phyloP scores from a whole-genome alignment of 176 grass and related monocot species.

The Luzula sylvatica region DNA sequence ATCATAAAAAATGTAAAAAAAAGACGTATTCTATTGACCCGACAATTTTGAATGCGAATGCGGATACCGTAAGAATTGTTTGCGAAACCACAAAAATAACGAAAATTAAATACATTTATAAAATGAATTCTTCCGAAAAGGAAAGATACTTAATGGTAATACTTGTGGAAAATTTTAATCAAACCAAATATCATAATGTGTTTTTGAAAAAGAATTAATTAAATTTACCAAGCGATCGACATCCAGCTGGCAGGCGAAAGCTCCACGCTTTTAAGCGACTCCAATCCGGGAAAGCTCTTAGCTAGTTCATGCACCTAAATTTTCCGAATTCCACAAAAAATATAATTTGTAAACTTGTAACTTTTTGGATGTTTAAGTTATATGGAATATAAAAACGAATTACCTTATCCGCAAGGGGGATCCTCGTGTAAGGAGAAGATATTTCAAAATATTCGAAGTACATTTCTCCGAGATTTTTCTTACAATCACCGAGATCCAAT shows the following conservation, averaged over 20 bases:
- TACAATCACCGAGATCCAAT: constrained; percentile 18
- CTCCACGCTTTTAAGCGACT: constrained; percentile 46
- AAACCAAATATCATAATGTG: constrained; percentile 3
- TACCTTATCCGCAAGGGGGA: constrained; percentile 81
- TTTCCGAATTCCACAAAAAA: constrained; percentile 6
- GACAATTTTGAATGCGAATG: background rate
- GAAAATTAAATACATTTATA: background rate
- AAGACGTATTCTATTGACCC: constrained; percentile 4
- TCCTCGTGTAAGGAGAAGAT: constrained; percentile 61
- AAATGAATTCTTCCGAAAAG: too few relatives aligned
- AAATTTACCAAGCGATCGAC: constrained; percentile 83
- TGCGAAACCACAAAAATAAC: background rate
- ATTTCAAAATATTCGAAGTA: constrained; percentile 82
- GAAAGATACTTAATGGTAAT: background rate
- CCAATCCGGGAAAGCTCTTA: constrained; percentile 53
- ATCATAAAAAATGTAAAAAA: constrained; percentile 8
- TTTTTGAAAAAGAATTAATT: constrained; percentile 2
- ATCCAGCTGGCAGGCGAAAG: constrained; percentile 89
- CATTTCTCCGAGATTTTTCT: constrained; percentile 38
- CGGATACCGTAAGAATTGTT: background rate
- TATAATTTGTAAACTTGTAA: background rate
- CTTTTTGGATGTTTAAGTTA: background rate
- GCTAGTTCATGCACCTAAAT: constrained; percentile 63
- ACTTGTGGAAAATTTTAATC: background rate
- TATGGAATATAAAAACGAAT: constrained; percentile 4